phyloP scores from a whole-genome alignment of 1,284 basidiomycete genomes.

The Cryptococcus maquisensis region DNA sequence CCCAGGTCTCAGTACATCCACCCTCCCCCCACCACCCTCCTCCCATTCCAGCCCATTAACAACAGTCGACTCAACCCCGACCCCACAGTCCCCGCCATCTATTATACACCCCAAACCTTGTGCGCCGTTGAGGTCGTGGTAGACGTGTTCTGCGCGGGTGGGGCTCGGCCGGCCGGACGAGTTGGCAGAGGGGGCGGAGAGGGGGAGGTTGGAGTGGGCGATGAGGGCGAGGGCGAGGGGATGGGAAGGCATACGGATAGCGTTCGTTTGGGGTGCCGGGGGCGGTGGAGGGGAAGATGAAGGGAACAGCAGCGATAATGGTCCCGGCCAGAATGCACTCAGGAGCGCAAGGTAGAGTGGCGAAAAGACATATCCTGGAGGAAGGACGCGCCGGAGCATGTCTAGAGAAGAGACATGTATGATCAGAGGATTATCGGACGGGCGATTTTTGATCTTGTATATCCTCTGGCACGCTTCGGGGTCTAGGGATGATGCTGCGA shows the following conservation, averaged over 20 bases:
- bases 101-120: conserved; percentile 71
- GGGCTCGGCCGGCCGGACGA: conserved; percentile 91
- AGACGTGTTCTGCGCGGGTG: conserved; percentile 84
- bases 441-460: conserved; percentile 86
- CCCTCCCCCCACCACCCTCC: conserved; percentile 57
- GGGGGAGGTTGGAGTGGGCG: conserved; percentile 64
- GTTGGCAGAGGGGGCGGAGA: conserved; percentile 96
- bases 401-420: conserved; percentile 83
- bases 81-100: conserved; percentile 85
- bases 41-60: conserved; percentile 68
- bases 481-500: conserved; percentile 77
- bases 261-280: conserved; percentile 64
- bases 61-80: conserved; percentile 95
- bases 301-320: conserved; percentile 89
- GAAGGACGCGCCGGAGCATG: conserved; percentile 76
- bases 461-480: conserved; percentile 66
- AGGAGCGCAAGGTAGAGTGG: conserved; percentile 68
- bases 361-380: conserved; percentile 59
- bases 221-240: conserved; percentile 89
- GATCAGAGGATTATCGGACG: conserved; percentile 95
- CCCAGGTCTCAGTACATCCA: conserved; percentile 85
- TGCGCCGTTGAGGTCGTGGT: conserved; percentile 62
- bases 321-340: conserved; percentile 88
- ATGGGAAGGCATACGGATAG: conserved; percentile 90
- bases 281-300: conserved; percentile 50